Evolutionary conservation across 805 yeast genomes (phyloP).

Genomic region (Saturnispora quitensis): DNA sequence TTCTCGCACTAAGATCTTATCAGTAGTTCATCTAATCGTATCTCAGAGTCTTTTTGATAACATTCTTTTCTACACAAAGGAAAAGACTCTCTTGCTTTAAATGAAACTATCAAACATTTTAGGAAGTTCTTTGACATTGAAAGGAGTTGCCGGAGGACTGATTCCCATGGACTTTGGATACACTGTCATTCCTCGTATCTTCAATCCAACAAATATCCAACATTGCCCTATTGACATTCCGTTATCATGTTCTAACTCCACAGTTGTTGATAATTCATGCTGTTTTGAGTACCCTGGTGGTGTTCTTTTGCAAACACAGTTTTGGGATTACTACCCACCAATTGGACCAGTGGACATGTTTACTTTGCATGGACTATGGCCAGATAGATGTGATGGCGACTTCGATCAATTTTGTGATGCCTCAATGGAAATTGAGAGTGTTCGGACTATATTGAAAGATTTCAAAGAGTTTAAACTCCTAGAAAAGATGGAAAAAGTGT

Average conservation of each 20-base stretch:
- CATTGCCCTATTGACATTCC: conserved; percentile 53
- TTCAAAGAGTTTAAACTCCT: conserved; percentile 45
- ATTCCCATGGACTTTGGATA: neutral
- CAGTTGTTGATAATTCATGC: conserved; percentile 52
- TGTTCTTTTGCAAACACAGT: conserved; percentile 72
- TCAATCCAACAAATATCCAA: conserved; percentile 6
- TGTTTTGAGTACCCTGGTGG: conserved; percentile 89
- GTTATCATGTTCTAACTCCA: conserved; percentile 48
- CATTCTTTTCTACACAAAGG: neutral
- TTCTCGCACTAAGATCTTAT: neutral
- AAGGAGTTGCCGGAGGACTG: neutral
- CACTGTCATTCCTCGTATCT: neutral
- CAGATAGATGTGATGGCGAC: conserved; percentile 78
- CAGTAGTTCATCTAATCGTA: neutral
- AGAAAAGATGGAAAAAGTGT: conserved; percentile 44
- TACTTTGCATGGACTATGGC: conserved; percentile 86
- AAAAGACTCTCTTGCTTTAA: neutral
- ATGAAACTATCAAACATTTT: neutral
- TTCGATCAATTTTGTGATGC: conserved; percentile 73
- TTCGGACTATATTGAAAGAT: conserved; percentile 35
- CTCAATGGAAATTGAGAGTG: conserved; percentile 44
- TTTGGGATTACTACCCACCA: conserved; percentile 82
- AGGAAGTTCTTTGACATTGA: neutral
- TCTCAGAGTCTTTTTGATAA: neutral
- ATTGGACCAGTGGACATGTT: conserved; percentile 63